phyloP scores from a whole-genome alignment of 2,329 filamentous ascomycete species.

The Verticillium isaacii region DNA sequence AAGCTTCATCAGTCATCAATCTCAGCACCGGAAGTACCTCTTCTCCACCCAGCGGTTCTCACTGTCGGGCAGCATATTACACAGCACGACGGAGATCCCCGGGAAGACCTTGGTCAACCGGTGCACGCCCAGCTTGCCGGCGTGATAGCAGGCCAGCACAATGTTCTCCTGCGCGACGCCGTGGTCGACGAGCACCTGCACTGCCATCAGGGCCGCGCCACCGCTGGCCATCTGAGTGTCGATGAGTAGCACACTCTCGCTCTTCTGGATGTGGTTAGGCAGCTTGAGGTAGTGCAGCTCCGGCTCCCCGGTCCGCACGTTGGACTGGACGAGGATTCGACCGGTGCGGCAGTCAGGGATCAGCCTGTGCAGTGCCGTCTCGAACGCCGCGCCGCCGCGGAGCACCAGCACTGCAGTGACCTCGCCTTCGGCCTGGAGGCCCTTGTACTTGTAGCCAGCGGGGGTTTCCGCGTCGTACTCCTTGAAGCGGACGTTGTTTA shows the following conservation, averaged over 20 bases:
- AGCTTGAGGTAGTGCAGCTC: slow-evolving; percentile 88
- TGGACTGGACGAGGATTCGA: slow-evolving; percentile 85
- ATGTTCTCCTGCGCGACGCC: slow-evolving; percentile 81
- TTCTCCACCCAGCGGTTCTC: slow-evolving; percentile 88
- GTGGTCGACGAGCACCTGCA: slow-evolving; percentile 92
- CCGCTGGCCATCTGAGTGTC: slow-evolving; percentile 95
- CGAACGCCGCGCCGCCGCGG: slow-evolving; percentile 82
- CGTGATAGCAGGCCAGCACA: slow-evolving; percentile 89
- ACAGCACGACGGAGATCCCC: slow-evolving; percentile 79
- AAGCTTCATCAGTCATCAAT: not conserved
- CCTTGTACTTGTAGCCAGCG: slow-evolving; percentile 62
- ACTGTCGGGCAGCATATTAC: slow-evolving; percentile 73
- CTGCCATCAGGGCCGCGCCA: slow-evolving; percentile 83
- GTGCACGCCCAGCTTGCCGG: slow-evolving; percentile 78
- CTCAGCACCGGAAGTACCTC: slow-evolving; percentile 81
- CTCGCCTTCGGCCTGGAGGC: slow-evolving; percentile 65
- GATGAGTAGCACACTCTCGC: slow-evolving; percentile 79
- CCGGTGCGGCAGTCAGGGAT: slow-evolving; percentile 91
- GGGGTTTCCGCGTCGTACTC: slow-evolving; percentile 65
- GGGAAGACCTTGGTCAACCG: slow-evolving; percentile 86
- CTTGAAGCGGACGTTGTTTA: slow-evolving; percentile 71
- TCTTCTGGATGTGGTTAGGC: slow-evolving; percentile 64
- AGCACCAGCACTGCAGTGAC: slow-evolving; percentile 85
- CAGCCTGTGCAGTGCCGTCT: slow-evolving; percentile 81
- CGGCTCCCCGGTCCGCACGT: slow-evolving; percentile 78